A percentile compares a stretch with the other conserved stretches of the same genome.
Evolutionary conservation across 305 asterid species (phyloP).

Genomic region (Fraxinus greggii): DNA sequence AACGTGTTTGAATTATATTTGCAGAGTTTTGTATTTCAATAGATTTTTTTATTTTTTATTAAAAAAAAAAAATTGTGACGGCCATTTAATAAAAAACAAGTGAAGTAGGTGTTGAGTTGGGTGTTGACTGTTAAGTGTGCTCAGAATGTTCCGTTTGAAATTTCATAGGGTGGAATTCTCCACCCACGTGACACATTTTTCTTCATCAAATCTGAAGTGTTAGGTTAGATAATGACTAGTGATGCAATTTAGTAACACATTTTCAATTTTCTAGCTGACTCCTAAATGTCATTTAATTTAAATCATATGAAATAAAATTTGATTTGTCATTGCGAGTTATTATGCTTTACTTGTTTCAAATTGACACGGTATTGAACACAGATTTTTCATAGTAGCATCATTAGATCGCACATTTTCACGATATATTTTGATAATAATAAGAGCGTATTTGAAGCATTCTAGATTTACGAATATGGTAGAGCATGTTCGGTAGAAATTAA

Average conservation of each 20-base stretch:
- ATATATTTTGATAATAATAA: too few relatives aligned
- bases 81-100: background rate
- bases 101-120: constrained; percentile 12
- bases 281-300: background rate
- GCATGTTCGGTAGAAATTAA: too few relatives aligned
- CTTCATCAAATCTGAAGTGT: background rate
- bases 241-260: background rate
- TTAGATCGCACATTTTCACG: background rate
- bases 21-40: background rate
- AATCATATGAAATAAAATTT: background rate
- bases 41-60: too few relatives aligned
- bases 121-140: background rate
- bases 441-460: too few relatives aligned
- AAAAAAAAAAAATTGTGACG: background rate
- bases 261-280: background rate
- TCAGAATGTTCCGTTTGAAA: constrained; percentile 17
- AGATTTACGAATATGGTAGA: too few relatives aligned
- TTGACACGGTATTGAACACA: background rate
- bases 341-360: background rate
- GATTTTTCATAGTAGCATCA: too few relatives aligned
- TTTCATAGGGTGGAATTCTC: background rate
- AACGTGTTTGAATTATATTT: background rate
- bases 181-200: background rate
- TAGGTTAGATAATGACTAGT: constrained; percentile 20
- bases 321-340: background rate